Base-by-base conservation (phyloP, 805 yeast genomes). In the Candida nanaspora region DNA sequence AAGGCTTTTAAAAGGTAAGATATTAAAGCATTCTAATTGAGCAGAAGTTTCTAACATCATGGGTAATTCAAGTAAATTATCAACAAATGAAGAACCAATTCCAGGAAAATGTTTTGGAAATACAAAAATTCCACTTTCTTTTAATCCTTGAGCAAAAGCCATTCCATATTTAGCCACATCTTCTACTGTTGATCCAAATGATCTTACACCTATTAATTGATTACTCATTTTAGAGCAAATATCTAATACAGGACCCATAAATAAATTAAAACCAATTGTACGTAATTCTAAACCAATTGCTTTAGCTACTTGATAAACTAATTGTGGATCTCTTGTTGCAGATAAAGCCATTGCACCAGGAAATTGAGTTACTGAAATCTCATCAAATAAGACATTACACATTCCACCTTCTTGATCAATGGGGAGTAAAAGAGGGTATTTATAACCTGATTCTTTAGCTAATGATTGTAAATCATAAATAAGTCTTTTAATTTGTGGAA, bases 81-180 rank as follows among this genome's bases (percentile, higher is more conserved):
- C 81, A 6, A 78, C 78, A 18, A 70, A 66, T 1, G 82, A 81
- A 41, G 73, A 72, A 3, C 83, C 83, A 39, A 75, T 76, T 1
- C 85, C 85, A 0, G 85, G 85, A 49, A 78, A 78, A 56, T 79
- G 83, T 49, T 78, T 78, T 0, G 81, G 83, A 42, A 77, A 70
- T 2, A 76, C 66, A 29, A 71, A 53, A 11, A 78, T 51, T 1
- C 81, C 80, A 11, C 78, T 80, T 34, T 66, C 74, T 39, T 64
- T 63, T 35, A 74, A 62, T 1, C 83, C 85, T 42, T 59, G 61
- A 5, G 79, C 72, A 45, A 72, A 71, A 2, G 76, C 78, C 26
- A 58, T 51, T 2, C 80, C 80, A 47, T 66, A 76, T 48, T 66
- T 69, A n/a, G 69, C 62, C 11, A 78, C 83, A 30, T 72, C 79